phyloP scores from a whole-genome alignment of 768 basidiomycete species.

The Termitomyces sp. region DNA sequence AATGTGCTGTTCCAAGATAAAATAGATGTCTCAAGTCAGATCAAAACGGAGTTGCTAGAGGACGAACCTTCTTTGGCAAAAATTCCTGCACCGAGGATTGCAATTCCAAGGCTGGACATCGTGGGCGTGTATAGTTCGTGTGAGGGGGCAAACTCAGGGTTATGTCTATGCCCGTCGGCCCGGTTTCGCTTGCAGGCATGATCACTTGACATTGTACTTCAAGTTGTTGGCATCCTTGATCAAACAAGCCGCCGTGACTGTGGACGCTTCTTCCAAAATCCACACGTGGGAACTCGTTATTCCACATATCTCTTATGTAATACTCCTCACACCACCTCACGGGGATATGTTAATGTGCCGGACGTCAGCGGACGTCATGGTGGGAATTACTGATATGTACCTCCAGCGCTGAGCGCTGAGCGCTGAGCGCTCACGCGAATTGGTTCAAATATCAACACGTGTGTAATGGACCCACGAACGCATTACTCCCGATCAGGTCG shows the following conservation, averaged over 20 bases:
- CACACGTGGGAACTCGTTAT: no score
- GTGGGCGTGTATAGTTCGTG: constrained; percentile 27
- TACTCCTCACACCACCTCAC: no score
- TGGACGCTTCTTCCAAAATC: no score
- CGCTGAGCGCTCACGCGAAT: neutral
- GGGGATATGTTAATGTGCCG: neutral
- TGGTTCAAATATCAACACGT: neutral
- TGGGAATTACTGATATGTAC: neutral
- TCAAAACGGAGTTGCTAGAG: neutral
- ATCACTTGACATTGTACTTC: no score
- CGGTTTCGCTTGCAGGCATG: neutral
- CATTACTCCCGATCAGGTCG: neutral
- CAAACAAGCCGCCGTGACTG: no score
- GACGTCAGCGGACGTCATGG: neutral
- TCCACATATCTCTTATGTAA: no score
- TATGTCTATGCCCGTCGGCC: neutral
- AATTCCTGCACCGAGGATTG: constrained; percentile 78
- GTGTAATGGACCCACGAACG: constrained; percentile 2
- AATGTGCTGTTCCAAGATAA: constrained; percentile 46
- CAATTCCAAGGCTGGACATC: constrained; percentile 42
- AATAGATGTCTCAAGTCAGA: neutral
- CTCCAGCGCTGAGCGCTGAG: neutral
- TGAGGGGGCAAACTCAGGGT: neutral
- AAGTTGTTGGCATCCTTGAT: no score
- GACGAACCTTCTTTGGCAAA: constrained; percentile 68